Conservation (phyloP, 139 green algal species). For the Edaphochlamys debaryana region DNA sequence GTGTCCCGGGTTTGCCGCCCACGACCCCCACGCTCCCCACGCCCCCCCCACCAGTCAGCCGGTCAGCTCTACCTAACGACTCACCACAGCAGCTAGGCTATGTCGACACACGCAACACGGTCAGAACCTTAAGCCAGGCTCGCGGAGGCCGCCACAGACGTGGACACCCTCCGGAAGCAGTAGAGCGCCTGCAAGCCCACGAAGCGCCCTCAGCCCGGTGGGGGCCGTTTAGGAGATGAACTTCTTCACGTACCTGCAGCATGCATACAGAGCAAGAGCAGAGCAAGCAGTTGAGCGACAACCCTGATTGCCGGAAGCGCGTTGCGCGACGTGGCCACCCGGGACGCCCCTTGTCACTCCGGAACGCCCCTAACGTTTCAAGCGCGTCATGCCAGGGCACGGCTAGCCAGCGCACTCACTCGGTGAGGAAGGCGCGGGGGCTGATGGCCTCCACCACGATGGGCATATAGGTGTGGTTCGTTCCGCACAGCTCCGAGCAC, state of each 20-base stretch:
- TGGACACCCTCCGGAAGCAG: too few species aligned
- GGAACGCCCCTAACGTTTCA: background rate
- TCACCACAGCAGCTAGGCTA: too few species aligned
- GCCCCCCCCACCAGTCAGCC: too few species aligned
- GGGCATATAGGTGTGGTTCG: conserved; percentile 78
- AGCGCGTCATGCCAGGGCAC: background rate
- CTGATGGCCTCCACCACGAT: conserved; percentile 79
- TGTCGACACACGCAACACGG: too few species aligned
- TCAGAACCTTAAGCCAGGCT: too few species aligned
- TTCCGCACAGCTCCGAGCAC: conserved; percentile 78
- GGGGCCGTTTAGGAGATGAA: conserved; percentile 39
- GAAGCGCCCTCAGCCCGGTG: too few species aligned
- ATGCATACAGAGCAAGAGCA: background rate
- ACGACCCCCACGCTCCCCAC: too few species aligned
- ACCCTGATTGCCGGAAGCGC: background rate
- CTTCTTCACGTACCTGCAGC: conserved; percentile 47
- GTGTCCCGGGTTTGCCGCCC: too few species aligned
- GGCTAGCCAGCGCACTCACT: conserved; percentile 19
- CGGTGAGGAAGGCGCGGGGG: conserved; percentile 58
- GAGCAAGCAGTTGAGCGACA: background rate
- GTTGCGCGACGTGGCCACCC: background rate
- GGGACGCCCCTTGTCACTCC: background rate
- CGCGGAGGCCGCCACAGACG: too few species aligned
- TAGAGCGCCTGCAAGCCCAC: too few species aligned
- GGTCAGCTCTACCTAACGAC: too few species aligned